Evolutionary conservation across 2,329 filamentous ascomycete genomes (phyloP).

Genomic region (Harringtonia aguacate): DNA sequence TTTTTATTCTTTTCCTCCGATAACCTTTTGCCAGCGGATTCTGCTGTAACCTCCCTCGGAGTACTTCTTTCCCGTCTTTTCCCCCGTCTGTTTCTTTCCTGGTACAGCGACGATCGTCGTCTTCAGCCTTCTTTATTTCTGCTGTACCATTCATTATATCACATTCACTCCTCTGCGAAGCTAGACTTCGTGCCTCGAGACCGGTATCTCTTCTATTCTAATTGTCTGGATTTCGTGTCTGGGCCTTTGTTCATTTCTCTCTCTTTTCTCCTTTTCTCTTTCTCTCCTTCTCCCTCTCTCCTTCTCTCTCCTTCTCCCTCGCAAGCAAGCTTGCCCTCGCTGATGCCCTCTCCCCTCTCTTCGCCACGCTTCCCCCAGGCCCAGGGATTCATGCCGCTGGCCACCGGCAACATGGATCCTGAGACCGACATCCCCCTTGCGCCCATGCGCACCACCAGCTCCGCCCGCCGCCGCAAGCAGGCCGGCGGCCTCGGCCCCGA

Average conservation of each 20-base stretch:
- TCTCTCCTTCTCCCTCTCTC: neutral
- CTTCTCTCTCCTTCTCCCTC: neutral
- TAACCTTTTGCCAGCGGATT: too few relatives aligned
- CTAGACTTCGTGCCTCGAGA: too few relatives aligned
- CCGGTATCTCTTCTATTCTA: too few relatives aligned
- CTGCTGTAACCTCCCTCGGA: too few relatives aligned
- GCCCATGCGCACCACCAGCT: constrained; percentile 42
- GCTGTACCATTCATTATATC: too few relatives aligned
- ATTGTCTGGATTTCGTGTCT: neutral
- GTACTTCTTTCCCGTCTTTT: too few relatives aligned
- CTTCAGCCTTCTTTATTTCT: too few relatives aligned
- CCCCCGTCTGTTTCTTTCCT: too few relatives aligned
- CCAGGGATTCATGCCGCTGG: constrained; percentile 14
- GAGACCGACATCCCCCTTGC: constrained; percentile 42
- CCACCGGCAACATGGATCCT: constrained; percentile 14
- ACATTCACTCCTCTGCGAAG: too few relatives aligned
- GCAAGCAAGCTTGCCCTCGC: neutral
- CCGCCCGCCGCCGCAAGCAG: constrained; percentile 25
- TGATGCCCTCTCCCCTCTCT: constrained; percentile 9
- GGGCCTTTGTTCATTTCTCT: neutral
- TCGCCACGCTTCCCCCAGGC: constrained; percentile 13
- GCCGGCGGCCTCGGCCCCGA: constrained; percentile 16
- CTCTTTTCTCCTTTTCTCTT: neutral
- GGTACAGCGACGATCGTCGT: too few relatives aligned
- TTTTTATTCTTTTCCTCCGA: too few relatives aligned